These are phyloP conservation scores for Dittrichia graveolens DNA, from an alignment of 129 eudicot species.

Conservation along the genomic window DNA sequence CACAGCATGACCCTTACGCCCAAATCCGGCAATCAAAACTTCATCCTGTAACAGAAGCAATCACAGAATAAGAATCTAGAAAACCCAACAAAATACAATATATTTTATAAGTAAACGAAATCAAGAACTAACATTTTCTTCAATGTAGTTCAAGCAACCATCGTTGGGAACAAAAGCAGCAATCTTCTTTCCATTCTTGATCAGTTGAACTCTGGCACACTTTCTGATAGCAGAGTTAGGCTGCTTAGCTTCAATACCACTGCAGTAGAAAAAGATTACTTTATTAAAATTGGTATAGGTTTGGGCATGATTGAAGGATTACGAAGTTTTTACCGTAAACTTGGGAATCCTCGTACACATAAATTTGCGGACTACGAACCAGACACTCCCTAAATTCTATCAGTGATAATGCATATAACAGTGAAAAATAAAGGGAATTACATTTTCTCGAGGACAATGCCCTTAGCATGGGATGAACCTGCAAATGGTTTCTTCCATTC, in stretches of 20 bases:
- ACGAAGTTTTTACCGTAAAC: too few species aligned
- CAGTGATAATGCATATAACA: not conserved
- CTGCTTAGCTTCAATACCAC: slow-evolving; percentile 64
- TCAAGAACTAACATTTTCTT: slow-evolving; percentile 48
- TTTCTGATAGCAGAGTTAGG: slow-evolving; percentile 66
- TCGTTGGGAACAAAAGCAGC: slow-evolving; percentile 67
- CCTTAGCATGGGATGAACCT: slow-evolving; percentile 66
- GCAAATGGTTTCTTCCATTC: slow-evolving; percentile 72
- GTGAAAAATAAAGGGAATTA: not conserved
- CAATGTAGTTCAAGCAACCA: slow-evolving; percentile 64
- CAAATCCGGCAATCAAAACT: slow-evolving; percentile 74
- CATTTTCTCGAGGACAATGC: slow-evolving; percentile 64
- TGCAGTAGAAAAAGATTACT: not conserved
- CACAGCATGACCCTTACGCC: slow-evolving; percentile 72
- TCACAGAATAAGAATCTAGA: not conserved
- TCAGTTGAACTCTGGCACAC: slow-evolving; percentile 67
- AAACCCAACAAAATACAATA: not conserved
- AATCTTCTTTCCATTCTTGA: slow-evolving; percentile 63
- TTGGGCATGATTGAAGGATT: too few species aligned
- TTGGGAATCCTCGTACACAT: too few species aligned
- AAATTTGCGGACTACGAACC: too few species aligned
- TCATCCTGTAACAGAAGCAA: slow-evolving; percentile 47
- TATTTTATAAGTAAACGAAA: not conserved
- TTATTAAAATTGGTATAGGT: not conserved
- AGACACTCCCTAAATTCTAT: too few species aligned